A percentile compares a stretch with the other conserved stretches of the same genome.
Evolutionary conservation across 1,284 basidiomycete species (phyloP).

Genomic region (Ustilago xerochloae): DNA sequence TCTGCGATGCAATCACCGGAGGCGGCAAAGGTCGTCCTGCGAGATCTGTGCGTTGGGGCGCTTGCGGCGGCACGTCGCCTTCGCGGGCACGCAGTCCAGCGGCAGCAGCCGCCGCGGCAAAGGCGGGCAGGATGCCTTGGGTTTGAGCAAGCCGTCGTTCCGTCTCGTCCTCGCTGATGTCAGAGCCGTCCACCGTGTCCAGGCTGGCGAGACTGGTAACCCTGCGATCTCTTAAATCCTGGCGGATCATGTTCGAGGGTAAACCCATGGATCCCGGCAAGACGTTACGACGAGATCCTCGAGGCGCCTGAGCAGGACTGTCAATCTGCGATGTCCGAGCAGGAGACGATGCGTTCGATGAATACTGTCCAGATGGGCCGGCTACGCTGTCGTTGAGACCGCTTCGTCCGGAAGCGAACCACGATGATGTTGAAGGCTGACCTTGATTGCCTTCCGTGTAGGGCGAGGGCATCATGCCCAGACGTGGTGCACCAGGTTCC

Average conservation of each 20-base stretch:
- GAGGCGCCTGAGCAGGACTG: conserved; percentile 11
- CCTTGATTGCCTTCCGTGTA: conserved; percentile 8
- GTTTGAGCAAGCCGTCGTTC: conserved; percentile 48
- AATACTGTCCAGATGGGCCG: neutral
- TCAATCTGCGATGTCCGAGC: conserved; percentile 18
- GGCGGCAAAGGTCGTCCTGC: conserved; percentile 60
- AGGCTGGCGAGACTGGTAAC: conserved; percentile 56
- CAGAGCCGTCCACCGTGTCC: conserved; percentile 53
- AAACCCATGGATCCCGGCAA: conserved; percentile 44
- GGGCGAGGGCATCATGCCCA: conserved; percentile 35
- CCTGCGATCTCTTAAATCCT: conserved; percentile 48
- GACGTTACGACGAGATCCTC: conserved; percentile 20
- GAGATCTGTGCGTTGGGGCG: conserved; percentile 54
- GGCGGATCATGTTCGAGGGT: conserved; percentile 38
- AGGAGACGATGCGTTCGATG: conserved; percentile 19
- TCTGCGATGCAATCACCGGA: conserved; percentile 61
- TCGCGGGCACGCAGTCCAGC: conserved; percentile 25
- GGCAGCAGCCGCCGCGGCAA: conserved; percentile 38
- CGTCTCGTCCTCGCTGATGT: conserved; percentile 59
- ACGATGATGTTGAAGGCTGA: conserved; percentile 21
- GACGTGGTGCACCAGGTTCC: conserved; percentile 21
- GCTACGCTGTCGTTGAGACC: neutral
- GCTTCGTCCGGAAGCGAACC: conserved; percentile 12
- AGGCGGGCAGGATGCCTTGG: conserved; percentile 34
- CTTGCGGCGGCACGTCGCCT: conserved; percentile 28